Evolutionary conservation across 2,329 filamentous ascomycete genomes (phyloP).

Genomic region (Pyrenophora graminea): DNA sequence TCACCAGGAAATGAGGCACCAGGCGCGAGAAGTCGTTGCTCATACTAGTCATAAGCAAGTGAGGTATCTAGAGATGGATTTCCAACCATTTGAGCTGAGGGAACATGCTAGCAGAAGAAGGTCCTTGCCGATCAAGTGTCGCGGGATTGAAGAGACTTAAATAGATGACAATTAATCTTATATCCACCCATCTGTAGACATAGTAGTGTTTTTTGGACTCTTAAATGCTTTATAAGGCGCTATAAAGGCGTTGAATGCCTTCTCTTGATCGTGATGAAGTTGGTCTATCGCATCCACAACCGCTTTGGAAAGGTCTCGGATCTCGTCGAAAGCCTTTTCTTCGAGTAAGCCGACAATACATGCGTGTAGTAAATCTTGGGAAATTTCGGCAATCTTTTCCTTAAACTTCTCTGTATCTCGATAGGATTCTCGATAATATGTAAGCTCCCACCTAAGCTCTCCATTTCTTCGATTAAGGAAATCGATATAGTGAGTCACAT

Average conservation of each 20-base stretch:
- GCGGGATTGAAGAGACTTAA: slow-evolving; percentile 6
- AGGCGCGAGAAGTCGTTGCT: slow-evolving; percentile 7
- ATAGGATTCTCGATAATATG: slow-evolving; percentile 19
- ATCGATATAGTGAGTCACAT: slow-evolving; percentile 9
- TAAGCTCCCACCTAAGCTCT: slow-evolving; percentile 17
- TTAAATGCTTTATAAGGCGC: slow-evolving; percentile 12
- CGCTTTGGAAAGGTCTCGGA: slow-evolving; percentile 8
- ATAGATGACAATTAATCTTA: slow-evolving; percentile 1
- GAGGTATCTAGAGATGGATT: slow-evolving; percentile 16
- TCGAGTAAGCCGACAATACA: slow-evolving; percentile 17
- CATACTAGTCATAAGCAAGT: slow-evolving; percentile 11
- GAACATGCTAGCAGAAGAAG: slow-evolving; percentile 1
- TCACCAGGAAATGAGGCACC: slow-evolving; percentile 7
- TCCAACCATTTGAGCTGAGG: slow-evolving; percentile 10
- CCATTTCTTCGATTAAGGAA: slow-evolving; percentile 14
- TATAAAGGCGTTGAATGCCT: slow-evolving; percentile 17
- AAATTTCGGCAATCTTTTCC: slow-evolving; percentile 9
- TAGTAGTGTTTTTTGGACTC: background rate
- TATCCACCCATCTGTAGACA: slow-evolving; percentile 10
- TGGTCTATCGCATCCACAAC: slow-evolving; percentile 11
- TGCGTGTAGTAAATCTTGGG: slow-evolving; percentile 14
- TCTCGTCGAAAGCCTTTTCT: slow-evolving; percentile 10
- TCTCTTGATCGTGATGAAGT: background rate
- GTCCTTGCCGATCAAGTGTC: slow-evolving; percentile 8
- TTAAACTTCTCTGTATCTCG: slow-evolving; percentile 12